phyloP scores from a whole-genome alignment of 768 basidiomycete species.

The Dioszegia crocea region DNA sequence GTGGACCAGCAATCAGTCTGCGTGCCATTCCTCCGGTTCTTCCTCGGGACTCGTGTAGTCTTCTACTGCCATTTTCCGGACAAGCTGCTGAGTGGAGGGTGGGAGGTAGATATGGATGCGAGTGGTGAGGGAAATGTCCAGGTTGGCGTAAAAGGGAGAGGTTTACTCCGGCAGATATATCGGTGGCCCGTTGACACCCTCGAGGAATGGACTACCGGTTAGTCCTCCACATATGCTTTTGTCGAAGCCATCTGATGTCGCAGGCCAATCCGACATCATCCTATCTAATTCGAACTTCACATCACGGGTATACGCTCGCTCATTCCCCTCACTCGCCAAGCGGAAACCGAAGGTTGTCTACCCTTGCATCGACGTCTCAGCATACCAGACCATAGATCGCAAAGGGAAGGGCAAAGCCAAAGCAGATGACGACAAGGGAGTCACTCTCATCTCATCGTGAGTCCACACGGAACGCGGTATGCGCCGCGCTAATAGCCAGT shows the following conservation, averaged over 20 bases:
- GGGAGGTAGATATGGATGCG: conserved; percentile 54
- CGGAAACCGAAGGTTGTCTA: conserved; percentile 75
- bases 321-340: conserved; percentile 64
- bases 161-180: conserved; percentile 68
- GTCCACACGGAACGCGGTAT: neutral
- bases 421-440: conserved; percentile 22
- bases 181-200: conserved; percentile 82
- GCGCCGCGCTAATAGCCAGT: conserved; percentile 33
- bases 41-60: conserved; percentile 72
- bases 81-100: conserved; percentile 62
- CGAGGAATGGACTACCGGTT: conserved; percentile 85
- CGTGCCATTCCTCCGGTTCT: conserved; percentile 69
- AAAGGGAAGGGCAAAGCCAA: conserved; percentile 53
- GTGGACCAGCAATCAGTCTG: conserved; percentile 94
- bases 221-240: conserved; percentile 33
- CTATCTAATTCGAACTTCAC: conserved; percentile 91
- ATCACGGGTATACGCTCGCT: conserved; percentile 67
- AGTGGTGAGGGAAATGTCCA: conserved; percentile 48
- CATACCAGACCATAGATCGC: conserved; percentile 57
- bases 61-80: conserved; percentile 99
- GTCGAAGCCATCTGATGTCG: neutral
- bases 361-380: conserved; percentile 80
- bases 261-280: conserved; percentile 83
- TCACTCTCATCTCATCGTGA: conserved; percentile 48
- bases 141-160: conserved; percentile 38